Conservation (phyloP, 345 rosid genomes). For the Gossypium anomalum region DNA sequence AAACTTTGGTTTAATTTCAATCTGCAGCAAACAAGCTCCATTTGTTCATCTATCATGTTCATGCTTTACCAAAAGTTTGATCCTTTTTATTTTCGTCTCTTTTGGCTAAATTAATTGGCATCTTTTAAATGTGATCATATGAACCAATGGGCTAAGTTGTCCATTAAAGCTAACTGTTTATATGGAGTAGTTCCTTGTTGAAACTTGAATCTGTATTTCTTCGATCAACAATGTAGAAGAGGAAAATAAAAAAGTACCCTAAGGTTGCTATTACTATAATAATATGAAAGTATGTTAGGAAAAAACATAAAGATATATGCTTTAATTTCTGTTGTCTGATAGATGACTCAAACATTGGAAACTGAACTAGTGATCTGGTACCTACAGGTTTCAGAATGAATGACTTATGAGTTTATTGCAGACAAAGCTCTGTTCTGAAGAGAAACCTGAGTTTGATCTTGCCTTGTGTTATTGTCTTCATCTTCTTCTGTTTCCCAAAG, state of each 20-base stretch:
- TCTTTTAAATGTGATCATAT: background rate
- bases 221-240: background rate
- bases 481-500: conserved; percentile 57
- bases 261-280: background rate
- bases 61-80: background rate
- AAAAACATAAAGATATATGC: background rate
- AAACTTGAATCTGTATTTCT: background rate
- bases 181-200: background rate
- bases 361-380: background rate
- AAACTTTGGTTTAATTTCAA: background rate
- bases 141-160: background rate
- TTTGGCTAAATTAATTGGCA: background rate
- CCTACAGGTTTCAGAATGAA: background rate
- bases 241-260: background rate
- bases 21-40: background rate
- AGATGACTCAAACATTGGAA: background rate
- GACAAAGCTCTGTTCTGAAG: background rate
- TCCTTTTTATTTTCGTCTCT: background rate
- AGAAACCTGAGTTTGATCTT: conserved; percentile 4
- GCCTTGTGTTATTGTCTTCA: conserved; percentile 18
- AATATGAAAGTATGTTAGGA: no score
- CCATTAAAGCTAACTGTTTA: background rate
- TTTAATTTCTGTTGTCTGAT: background rate
- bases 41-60: background rate
- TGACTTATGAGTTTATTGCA: background rate